Evolutionary conservation across 129 eudicot species (phyloP), one percentile per base, ranked within the genome.

Genomic region (Lactuca saligna): DNA sequence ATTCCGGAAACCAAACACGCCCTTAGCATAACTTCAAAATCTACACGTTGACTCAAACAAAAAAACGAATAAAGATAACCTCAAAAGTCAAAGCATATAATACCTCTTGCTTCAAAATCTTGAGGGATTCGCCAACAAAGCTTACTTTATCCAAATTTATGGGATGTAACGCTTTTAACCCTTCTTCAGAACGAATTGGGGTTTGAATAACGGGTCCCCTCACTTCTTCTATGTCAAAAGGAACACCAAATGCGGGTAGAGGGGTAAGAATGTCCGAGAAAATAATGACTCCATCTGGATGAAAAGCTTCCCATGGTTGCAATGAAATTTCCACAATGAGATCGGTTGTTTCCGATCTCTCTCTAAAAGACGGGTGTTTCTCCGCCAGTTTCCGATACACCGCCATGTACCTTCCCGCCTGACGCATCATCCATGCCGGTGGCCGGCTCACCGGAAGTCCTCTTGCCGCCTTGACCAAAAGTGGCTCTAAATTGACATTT

Each of bases 351-450:
- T 92, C 98, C 68, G 98, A 92, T 78, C 98, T 89, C 83, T 89
- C 90, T 73, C 96, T 81, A 80, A 92, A 92, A 82, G 98, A 88
- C 59, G 98, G 98, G 54, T 92, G 73, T 81, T 92, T 92, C 86
- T 88, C 86, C 33, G 98, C 96, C 82, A 92, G 95, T 84, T 89
- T 88, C 87, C 89, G 75, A 84, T 92, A 92, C 72, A 89, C 79
- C 25, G 96, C 96, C 98, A 92, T 92, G 57, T 92, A 92, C 83
- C 98, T 84, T 78, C 98, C 98, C 0, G 96, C 98, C 74, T 92
- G 98, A 68, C 98, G 98, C 96, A 92, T 92, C 96, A 92, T 92
- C 98, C 98, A 92, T 77, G 98, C 98, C 61, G 98, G 98, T 37
- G 95, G 96, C 17, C 98, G 91, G 77, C 79, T 82, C 57, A 92